phyloP scores from a whole-genome alignment of 768 basidiomycete species.

The Goffeauzyma gilvescens region DNA sequence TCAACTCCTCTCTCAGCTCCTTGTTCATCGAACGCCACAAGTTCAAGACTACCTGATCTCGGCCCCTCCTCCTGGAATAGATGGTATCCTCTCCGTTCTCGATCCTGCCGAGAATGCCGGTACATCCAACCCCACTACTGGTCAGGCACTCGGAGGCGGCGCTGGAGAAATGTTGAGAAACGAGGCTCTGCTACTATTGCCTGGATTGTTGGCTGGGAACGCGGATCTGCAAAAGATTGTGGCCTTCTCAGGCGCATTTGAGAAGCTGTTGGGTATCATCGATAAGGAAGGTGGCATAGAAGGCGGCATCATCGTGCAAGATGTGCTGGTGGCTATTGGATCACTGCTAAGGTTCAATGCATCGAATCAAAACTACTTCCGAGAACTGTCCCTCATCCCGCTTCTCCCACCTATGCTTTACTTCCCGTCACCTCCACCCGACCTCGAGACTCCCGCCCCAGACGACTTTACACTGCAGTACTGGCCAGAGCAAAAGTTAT shows the following conservation, averaged over 20 bases:
- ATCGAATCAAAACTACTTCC: constrained; percentile 95
- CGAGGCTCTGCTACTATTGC: constrained; percentile 67
- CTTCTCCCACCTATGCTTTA: constrained; percentile 43
- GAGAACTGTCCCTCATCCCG: constrained; percentile 54
- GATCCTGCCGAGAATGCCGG: constrained; percentile 10
- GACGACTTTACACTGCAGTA: constrained; percentile 84
- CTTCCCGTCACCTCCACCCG: constrained; percentile 42
- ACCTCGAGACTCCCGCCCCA: constrained; percentile 43
- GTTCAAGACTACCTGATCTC: constrained; percentile 86
- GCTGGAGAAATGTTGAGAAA: constrained; percentile 29
- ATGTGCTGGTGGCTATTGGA: constrained; percentile 70
- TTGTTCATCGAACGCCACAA: constrained; percentile 59
- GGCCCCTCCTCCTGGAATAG: constrained; percentile 39
- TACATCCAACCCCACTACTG: constrained; percentile 4
- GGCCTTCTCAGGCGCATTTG: constrained; percentile 90
- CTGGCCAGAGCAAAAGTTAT: constrained; percentile 81
- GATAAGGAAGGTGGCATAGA: constrained; percentile 76
- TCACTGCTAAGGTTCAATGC: constrained; percentile 76
- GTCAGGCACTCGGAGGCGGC: constrained; percentile 17
- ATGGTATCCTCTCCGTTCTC: constrained; percentile 40
- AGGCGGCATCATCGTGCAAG: constrained; percentile 66
- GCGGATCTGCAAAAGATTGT: constrained; percentile 90
- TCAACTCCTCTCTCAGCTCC: constrained; percentile 57
- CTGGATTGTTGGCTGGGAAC: constrained; percentile 62
- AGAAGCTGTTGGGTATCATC: constrained; percentile 78